Base-by-base conservation (phyloP, 495 filamentous ascomycete genomes). In the Penicillium pancosmium region DNA sequence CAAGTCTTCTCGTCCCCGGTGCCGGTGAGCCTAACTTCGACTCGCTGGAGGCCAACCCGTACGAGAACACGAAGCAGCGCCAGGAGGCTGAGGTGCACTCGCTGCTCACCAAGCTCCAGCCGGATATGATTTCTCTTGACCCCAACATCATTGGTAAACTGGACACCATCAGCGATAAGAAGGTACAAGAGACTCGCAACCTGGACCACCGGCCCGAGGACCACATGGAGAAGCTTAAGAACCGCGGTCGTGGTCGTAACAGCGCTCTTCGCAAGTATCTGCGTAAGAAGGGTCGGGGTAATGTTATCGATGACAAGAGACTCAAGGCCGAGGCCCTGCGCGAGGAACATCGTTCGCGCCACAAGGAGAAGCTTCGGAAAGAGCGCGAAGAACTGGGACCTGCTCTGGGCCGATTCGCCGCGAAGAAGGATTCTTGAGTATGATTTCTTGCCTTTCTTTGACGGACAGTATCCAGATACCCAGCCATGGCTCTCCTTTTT, bases 11-110 rank as follows among this genome's bases (percentile, higher is more conserved):
- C 67, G 85, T 97, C 19, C 94, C 94, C 27, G 94, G 94, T 25
- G 91, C 94, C 16, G 94, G 94, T 55, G 94, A 98, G 75, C 88
- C 94, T 50, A 98, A 98, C 81, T 97, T 91, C 73, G 94, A 98
- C 73, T 88, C 92, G 2, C 80, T 96, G 12, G 95, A 98, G 71
- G 78, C 86, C 55, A 98, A 98, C 76, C 94, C 95, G n/a, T 97
- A 94, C 82, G 95, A 98, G 74, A 96, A 88, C 57, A 84, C 82
- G 56, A 93, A 95, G 71, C 91, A 97, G 77, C 84, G 93, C 65
- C 92, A 93, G 72, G 94, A 98, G 71, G 83, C 80, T n/a, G 94
- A 98, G 69, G 92, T 98, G 60, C 88, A 87, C 71, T 79, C 82
- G 7, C 80, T 98, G 63, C 84, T 98, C 57, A 91, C 92, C 79